Evolutionary conservation across 371 early-diverging fungal species (phyloP).

Genomic region (Entomophthora muscae): DNA sequence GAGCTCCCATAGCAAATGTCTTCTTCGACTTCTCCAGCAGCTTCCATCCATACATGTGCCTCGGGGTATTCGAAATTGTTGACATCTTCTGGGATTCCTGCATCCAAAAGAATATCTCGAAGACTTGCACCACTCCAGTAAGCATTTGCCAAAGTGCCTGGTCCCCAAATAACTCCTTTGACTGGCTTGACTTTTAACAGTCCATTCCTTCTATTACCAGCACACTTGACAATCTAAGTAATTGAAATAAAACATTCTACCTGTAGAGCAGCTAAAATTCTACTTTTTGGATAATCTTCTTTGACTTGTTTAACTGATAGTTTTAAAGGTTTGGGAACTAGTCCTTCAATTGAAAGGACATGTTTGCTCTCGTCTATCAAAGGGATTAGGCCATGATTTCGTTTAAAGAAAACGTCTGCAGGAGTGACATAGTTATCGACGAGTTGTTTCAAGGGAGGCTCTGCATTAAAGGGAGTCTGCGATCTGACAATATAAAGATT

Average conservation of each 20-base stretch:
- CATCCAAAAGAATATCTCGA: slow-evolving; percentile 42
- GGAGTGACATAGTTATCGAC: slow-evolving; percentile 34
- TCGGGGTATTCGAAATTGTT: slow-evolving; percentile 9
- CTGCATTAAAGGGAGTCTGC: slow-evolving; percentile 31
- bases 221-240: slow-evolving; percentile 53
- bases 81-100: slow-evolving; percentile 25
- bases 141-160: slow-evolving; percentile 53
- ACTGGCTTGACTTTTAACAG: slow-evolving; percentile 52
- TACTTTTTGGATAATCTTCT: slow-evolving; percentile 4
- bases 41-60: slow-evolving; percentile 47
- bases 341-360: slow-evolving; percentile 14
- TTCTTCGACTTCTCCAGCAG: slow-evolving; percentile 42
- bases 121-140: slow-evolving; percentile 67
- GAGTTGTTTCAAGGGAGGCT: slow-evolving; percentile 28
- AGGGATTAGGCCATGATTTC: slow-evolving; percentile 78
- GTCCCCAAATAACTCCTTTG: slow-evolving; percentile 57
- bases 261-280: slow-evolving; percentile 10
- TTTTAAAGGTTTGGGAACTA: slow-evolving; percentile 21
- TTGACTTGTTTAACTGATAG: neutral
- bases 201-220: slow-evolving; percentile 69
- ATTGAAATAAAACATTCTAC: slow-evolving; percentile 10
- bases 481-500: slow-evolving; percentile 3
- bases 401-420: slow-evolving; percentile 32
- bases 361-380: slow-evolving; percentile 6
- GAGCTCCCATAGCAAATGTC: slow-evolving; percentile 50